Evolutionary conservation across 495 filamentous ascomycete genomes (phyloP).

Genomic region (Extremus antarcticus): DNA sequence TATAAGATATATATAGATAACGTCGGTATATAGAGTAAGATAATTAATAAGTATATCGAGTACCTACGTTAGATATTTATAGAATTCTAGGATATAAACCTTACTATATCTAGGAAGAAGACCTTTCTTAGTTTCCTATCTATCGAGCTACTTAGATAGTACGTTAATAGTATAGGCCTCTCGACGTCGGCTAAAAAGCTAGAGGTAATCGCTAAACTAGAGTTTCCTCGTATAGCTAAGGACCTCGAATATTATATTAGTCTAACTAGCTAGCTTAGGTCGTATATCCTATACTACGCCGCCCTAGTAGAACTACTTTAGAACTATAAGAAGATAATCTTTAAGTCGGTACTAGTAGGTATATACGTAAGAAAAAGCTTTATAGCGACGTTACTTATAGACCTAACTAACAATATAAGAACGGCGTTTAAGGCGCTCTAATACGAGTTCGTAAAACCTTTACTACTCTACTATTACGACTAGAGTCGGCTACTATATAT

Average conservation of each 20-base stretch:
- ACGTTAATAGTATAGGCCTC: constrained; percentile 7
- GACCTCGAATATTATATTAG: constrained; percentile 4
- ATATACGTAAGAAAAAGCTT: not conserved
- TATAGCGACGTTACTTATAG: not conserved
- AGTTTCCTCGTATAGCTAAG: not conserved
- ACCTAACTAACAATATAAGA: not conserved
- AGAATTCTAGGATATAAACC: not conserved
- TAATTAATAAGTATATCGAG: constrained; percentile 1
- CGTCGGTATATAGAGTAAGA: not conserved
- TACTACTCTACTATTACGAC: constrained; percentile 1
- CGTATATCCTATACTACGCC: constrained; percentile 5
- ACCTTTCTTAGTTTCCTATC: constrained; percentile 11
- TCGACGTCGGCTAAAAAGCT: not conserved
- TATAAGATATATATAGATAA: constrained; percentile 7
- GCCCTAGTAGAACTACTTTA: constrained; percentile 2
- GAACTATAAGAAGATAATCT: constrained; percentile 4
- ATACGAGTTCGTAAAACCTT: not conserved
- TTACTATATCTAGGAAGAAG: constrained; percentile 7
- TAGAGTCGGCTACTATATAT: constrained; percentile 6
- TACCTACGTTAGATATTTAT: constrained; percentile 2
- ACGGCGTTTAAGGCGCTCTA: constrained; percentile 1
- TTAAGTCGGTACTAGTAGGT: not conserved
- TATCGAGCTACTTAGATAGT: constrained; percentile 8
- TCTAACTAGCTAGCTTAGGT: constrained; percentile 3
- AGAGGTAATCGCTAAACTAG: not conserved